Evolutionary conservation across 371 early-diverging fungal genomes (phyloP).

Genomic region (Dichotomocladium elegans): DNA sequence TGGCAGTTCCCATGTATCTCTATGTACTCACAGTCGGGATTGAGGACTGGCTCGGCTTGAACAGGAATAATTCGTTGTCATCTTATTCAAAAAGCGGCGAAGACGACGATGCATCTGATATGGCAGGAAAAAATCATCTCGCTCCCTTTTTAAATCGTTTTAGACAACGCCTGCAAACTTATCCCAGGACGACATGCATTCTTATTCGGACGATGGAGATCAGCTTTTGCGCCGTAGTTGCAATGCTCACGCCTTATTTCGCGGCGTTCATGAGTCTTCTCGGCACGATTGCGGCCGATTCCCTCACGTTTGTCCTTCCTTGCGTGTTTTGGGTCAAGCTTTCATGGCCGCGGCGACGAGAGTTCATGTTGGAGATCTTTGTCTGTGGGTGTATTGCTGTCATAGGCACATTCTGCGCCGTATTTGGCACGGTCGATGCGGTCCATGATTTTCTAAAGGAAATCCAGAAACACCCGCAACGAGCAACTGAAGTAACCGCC

Average conservation of each 20-base stretch:
- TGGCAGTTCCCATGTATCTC: slow-evolving; percentile 77
- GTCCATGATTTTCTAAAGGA: slow-evolving; percentile 46
- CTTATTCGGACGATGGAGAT: slow-evolving; percentile 52
- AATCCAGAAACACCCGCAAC: background rate
- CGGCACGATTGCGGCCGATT: slow-evolving; percentile 73
- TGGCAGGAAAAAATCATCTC: too few species aligned
- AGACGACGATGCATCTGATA: background rate
- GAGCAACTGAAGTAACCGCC: too few species aligned
- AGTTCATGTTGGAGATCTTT: slow-evolving; percentile 43
- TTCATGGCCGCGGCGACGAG: too few species aligned
- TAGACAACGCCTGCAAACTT: background rate
- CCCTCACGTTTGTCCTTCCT: slow-evolving; percentile 80
- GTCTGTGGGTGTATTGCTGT: slow-evolving; percentile 50
- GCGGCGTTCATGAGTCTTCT: slow-evolving; percentile 77
- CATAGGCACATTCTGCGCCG: slow-evolving; percentile 63
- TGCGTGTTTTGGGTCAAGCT: slow-evolving; percentile 73
- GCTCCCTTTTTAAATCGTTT: too few species aligned
- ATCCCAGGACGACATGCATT: slow-evolving; percentile 38
- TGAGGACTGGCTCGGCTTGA: slow-evolving; percentile 34
- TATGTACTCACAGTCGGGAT: slow-evolving; percentile 73
- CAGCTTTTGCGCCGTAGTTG: slow-evolving; percentile 47
- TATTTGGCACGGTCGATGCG: slow-evolving; percentile 73
- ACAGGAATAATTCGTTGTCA: too few species aligned
- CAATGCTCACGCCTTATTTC: slow-evolving; percentile 78
- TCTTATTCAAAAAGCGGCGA: too few species aligned